Evolutionary conservation across 2,329 filamentous ascomycete species (phyloP).

Genomic region (Phialophora chinensis): DNA sequence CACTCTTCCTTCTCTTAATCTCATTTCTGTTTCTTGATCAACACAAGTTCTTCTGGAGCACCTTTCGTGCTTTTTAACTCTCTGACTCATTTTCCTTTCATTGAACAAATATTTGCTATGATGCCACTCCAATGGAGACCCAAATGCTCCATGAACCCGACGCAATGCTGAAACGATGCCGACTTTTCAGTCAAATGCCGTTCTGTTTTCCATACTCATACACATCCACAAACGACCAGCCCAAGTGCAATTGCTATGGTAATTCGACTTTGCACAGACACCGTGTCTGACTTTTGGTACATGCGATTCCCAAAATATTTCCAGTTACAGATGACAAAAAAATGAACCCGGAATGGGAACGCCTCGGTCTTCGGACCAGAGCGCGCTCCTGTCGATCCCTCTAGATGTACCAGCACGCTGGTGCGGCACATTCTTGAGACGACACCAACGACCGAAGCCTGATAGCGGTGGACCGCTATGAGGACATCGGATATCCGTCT

Average conservation of each 20-base stretch:
- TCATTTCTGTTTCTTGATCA: neutral
- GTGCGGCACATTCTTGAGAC: neutral
- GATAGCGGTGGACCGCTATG: neutral
- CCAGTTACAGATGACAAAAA: slow-evolving; percentile 17
- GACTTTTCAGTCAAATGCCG: neutral
- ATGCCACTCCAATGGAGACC: neutral
- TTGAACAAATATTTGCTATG: neutral
- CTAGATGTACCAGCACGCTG: neutral
- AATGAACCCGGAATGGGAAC: slow-evolving; percentile 12
- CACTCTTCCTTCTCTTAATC: neutral
- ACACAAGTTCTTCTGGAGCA: neutral
- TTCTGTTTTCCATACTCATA: slow-evolving; percentile 10
- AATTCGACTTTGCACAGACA: neutral
- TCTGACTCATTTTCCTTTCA: neutral
- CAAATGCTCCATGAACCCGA: neutral
- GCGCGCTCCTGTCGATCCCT: neutral
- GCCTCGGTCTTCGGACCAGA: neutral
- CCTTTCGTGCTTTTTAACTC: neutral
- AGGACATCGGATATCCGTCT: slow-evolving; percentile 49
- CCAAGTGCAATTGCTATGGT: slow-evolving; percentile 4
- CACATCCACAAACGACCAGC: slow-evolving; percentile 1
- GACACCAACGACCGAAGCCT: neutral
- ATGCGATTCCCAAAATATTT: slow-evolving; percentile 13
- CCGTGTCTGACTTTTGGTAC: slow-evolving; percentile 3
- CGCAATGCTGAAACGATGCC: neutral